Base-by-base conservation (phyloP, 2,329 filamentous ascomycete genomes). In the Exutisphaerella laricina region DNA sequence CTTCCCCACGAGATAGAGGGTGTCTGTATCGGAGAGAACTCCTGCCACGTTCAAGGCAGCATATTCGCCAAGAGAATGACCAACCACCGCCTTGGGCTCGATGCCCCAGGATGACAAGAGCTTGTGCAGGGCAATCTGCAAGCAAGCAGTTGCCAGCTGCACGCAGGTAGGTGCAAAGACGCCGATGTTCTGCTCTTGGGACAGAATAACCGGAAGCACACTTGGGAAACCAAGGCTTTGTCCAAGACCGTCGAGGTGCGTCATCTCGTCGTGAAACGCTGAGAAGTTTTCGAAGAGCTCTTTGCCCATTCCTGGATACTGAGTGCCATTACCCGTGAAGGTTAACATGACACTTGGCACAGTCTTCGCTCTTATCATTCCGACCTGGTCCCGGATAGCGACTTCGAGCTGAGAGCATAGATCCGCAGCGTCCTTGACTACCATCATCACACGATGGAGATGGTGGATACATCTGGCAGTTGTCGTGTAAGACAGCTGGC, bases 51-150 rank as follows among this genome's bases (percentile, higher is more conserved):
- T 34, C 5, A 69, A 38, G 5, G 66, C 66, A 5, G 64, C 63
- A 47, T 66, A 69, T 42, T 68, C 64, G 10, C 66, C 66, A 4
- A 69, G 46, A 38, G 58, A 56, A 42, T 63, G 60, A 1, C 61
- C 61, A 2, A 60, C 39, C 10, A 62, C 58, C 2, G 48, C 43
- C 5, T 35, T 35, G 2, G 61, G 59, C 16, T 42, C 26, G 8
- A 63, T 38, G n/a, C 59, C 58, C 2, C 67, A 47, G 1, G 57
- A 58, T 1, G 14, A 33, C 56, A 49, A 56, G 22, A 53, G 45
- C 12, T 45, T 34, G 4, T 45, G 38, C 16, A 71, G 48, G 13
- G 66, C 67, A 31, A 75, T 70, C 49, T 74, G 58, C 1, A 68
- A 39, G 41, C 56, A 65, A 3, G 64, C 57, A 2, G 58, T 48